These are phyloP conservation scores for Albugo laibachii DNA, from an alignment of 352 stramenopile species.

Conservation along the genomic window DNA sequence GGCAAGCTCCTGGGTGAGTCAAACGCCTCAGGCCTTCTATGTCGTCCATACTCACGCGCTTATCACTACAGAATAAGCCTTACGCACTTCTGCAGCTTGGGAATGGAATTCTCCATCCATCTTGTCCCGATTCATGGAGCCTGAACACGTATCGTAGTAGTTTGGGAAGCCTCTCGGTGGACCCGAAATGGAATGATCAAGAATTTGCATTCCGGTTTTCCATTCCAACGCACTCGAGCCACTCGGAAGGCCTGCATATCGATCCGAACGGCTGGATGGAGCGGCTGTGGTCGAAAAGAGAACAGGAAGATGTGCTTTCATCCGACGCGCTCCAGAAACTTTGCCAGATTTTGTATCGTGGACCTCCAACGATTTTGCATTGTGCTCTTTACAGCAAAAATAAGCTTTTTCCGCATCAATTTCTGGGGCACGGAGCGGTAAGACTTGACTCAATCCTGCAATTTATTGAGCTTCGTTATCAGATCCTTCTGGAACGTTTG, in stretches of 20 bases:
- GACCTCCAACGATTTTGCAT: too few species aligned
- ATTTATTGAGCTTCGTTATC: too few species aligned
- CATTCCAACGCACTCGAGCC: slow-evolving; percentile 35
- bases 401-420: too few species aligned
- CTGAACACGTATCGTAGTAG: slow-evolving; percentile 55
- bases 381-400: too few species aligned
- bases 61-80: slow-evolving; percentile 24
- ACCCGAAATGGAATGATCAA: slow-evolving; percentile 44
- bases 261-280: neutral
- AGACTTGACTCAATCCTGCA: too few species aligned
- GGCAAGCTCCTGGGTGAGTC: too few species aligned
- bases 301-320: neutral
- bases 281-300: neutral
- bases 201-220: slow-evolving; percentile 50
- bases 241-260: neutral
- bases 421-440: too few species aligned
- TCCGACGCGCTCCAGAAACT: neutral
- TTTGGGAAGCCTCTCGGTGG: slow-evolving; percentile 22
- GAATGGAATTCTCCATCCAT: slow-evolving; percentile 11
- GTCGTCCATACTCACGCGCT: neutral
- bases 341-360: neutral
- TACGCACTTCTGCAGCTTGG: slow-evolving; percentile 60
- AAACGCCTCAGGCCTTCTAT: slow-evolving; percentile 19
- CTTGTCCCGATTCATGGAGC: slow-evolving; percentile 41
- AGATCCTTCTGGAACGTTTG: too few species aligned